Evolutionary conservation across 164 flowering plant genomes (phyloP).

Genomic region (Pachysandra terminalis): DNA sequence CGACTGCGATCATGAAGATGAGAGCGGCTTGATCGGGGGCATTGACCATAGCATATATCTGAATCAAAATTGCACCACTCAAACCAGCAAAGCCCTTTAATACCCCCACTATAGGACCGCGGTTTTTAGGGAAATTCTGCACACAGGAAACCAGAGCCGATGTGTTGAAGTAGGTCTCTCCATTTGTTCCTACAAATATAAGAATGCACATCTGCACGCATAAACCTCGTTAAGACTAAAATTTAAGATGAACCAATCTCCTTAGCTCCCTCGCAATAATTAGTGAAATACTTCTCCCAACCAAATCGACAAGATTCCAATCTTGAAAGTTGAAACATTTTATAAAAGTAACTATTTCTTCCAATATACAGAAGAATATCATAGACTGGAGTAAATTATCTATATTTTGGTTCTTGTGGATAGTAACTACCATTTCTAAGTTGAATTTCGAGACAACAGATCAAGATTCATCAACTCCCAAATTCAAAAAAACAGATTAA

Average conservation of each 20-base stretch:
- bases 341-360: too few relatives aligned
- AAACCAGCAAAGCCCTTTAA: constrained; percentile 96
- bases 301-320: too few relatives aligned
- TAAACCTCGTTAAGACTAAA: constrained; percentile 3
- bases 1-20: constrained; percentile 95
- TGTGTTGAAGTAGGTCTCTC: constrained; percentile 94
- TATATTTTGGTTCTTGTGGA: not conserved
- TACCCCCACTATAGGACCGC: constrained; percentile 95
- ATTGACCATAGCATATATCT: constrained; percentile 62
- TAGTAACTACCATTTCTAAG: too few relatives aligned
- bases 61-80: constrained; percentile 89
- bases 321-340: too few relatives aligned
- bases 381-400: too few relatives aligned
- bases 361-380: too few relatives aligned
- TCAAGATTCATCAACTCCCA: too few relatives aligned
- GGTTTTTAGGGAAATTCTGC: constrained; percentile 92
- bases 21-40: constrained; percentile 80
- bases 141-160: constrained; percentile 88
- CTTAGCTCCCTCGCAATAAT: not conserved
- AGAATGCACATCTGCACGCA: constrained; percentile 87
- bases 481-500: not conserved
- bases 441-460: too few relatives aligned
- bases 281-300: too few relatives aligned
- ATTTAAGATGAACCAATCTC: not conserved
- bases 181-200: constrained; percentile 91